Percentiles rank a stretch among this genome's conserved stretches.
Evolutionary conservation across 2,329 filamentous ascomycete species (phyloP).

Genomic region (Didymella exigua): DNA sequence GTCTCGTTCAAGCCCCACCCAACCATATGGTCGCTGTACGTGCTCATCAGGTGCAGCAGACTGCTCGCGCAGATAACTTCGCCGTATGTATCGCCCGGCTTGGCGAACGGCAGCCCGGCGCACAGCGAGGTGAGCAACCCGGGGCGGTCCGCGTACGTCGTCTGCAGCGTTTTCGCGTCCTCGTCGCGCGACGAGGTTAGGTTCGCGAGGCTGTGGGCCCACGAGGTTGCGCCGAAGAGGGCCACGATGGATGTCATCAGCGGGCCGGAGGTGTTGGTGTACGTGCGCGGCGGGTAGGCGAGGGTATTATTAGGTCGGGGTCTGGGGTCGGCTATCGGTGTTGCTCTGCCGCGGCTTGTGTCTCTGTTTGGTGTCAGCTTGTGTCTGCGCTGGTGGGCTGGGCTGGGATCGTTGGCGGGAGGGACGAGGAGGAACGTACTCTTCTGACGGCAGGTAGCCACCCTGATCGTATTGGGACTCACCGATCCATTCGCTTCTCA

Average conservation of each 20-base stretch:
- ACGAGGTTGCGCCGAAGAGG: slow-evolving; percentile 3
- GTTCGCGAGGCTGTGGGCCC: background rate
- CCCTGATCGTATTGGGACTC: background rate
- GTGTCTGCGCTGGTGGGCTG: no score
- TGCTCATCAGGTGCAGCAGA: background rate
- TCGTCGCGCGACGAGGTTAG: background rate
- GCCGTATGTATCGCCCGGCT: background rate
- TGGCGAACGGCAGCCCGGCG: background rate
- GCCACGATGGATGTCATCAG: slow-evolving; percentile 1
- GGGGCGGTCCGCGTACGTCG: background rate
- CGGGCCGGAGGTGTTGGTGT: slow-evolving; percentile 1
- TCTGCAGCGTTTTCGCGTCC: background rate
- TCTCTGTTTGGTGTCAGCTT: background rate
- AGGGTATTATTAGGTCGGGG: background rate
- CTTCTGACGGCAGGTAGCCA: background rate
- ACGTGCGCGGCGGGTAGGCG: background rate
- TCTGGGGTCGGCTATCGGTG: background rate
- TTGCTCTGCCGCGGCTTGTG: background rate
- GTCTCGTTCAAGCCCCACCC: background rate
- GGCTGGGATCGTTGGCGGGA: no score
- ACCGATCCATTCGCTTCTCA: background rate
- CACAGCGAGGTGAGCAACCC: background rate
- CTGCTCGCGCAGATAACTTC: background rate
- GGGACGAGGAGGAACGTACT: background rate
- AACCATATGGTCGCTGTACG: background rate